Conservation (phyloP, 2,329 filamentous ascomycete species). For the Tolypocladium inflatum region DNA sequence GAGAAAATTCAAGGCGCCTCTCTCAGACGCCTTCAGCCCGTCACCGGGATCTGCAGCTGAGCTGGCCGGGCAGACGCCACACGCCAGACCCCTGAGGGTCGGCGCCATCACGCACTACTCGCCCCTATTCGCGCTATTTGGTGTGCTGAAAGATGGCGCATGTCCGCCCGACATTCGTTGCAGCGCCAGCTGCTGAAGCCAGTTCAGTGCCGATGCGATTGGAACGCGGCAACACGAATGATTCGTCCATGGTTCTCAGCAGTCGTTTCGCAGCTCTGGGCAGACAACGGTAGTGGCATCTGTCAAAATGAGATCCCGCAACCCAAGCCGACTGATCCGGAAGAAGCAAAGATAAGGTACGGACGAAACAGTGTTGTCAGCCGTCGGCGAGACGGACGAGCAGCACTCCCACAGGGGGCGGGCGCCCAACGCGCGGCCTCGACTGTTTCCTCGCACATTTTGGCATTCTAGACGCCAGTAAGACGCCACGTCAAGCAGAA, state of each 20-base stretch:
- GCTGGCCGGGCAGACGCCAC: background rate
- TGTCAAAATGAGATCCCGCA: no score
- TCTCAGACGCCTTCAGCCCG: background rate
- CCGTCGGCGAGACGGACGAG: background rate
- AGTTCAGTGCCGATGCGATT: no score
- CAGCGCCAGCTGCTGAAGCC: no score
- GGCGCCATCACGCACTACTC: background rate
- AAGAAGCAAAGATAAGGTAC: background rate
- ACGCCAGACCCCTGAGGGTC: background rate
- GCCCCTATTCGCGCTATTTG: background rate
- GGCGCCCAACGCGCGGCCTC: background rate
- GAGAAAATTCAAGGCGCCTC: background rate
- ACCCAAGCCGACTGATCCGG: background rate
- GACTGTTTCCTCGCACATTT: background rate
- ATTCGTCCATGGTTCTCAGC: background rate
- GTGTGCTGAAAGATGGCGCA: background rate
- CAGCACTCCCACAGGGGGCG: background rate
- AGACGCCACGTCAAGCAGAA: no score
- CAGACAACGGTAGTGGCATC: background rate
- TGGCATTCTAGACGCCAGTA: no score
- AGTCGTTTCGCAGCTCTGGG: background rate
- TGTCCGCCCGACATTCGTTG: background rate
- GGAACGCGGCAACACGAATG: no score
- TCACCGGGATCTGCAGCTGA: background rate
- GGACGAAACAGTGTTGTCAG: background rate